Evolutionary conservation across 2,329 filamentous ascomycete genomes (phyloP).

Genomic region (Boeremia exigua): DNA sequence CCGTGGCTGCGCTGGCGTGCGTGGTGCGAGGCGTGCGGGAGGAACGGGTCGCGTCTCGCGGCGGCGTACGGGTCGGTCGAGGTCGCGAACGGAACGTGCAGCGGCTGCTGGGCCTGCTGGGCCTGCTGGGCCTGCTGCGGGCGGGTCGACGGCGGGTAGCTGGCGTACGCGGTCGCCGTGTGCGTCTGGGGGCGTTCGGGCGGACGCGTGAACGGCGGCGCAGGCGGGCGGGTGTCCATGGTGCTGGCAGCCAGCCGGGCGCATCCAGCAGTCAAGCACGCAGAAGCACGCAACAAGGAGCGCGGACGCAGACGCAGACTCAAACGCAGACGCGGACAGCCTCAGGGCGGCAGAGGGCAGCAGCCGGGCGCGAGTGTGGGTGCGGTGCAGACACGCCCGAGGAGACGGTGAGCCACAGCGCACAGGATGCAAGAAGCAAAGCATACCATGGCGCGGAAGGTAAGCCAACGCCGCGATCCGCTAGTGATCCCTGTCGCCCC

Average conservation of each 20-base stretch:
- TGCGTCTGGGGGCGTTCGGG: constrained; percentile 54
- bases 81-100: constrained; percentile 53
- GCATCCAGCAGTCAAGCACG: constrained; percentile 18
- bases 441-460: constrained; percentile 11
- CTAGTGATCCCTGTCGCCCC: constrained; percentile 16
- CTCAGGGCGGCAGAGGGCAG: background rate
- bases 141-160: constrained; percentile 45
- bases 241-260: constrained; percentile 17
- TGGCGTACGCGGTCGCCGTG: constrained; percentile 47
- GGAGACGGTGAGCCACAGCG: constrained; percentile 23
- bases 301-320: constrained; percentile 9
- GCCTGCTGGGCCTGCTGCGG: constrained; percentile 2
- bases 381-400: constrained; percentile 11
- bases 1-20: constrained; percentile 51
- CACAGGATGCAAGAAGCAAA: constrained; percentile 14
- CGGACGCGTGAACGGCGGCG: constrained; percentile 48
- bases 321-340: background rate
- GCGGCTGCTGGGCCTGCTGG: constrained; percentile 27
- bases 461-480: constrained; percentile 15
- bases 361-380: background rate
- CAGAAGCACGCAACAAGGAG: background rate
- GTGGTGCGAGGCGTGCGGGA: constrained; percentile 46
- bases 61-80: constrained; percentile 55
- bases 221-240: constrained; percentile 49
- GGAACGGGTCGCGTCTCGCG: constrained; percentile 55